These are phyloP conservation scores for Botrytis tulipae DNA, from an alignment of 2,329 filamentous ascomycete species.

Conservation along the genomic window DNA sequence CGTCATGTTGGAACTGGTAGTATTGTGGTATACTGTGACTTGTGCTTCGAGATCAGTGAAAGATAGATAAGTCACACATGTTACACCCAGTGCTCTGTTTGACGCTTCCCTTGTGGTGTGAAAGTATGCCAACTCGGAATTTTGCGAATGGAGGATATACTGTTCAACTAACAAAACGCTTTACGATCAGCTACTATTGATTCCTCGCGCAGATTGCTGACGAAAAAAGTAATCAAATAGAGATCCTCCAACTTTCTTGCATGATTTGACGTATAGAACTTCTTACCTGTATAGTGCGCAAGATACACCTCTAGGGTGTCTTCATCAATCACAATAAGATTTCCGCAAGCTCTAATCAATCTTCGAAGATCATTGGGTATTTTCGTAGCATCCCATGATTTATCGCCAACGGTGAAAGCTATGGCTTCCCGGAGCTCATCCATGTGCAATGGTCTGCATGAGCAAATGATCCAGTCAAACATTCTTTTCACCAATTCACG, in stretches of 20 bases:
- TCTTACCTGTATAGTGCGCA: constrained; percentile 2
- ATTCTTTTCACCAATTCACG: constrained; percentile 20
- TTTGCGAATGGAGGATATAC: not conserved
- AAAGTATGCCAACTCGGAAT: not conserved
- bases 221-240: not conserved
- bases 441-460: constrained; percentile 18
- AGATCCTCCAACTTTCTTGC: not conserved
- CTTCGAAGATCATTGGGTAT: constrained; percentile 15
- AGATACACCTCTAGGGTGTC: not conserved
- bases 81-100: not conserved
- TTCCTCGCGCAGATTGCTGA: rapidly evolving
- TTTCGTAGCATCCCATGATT: not conserved
- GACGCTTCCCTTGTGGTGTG: not conserved
- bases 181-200: not conserved
- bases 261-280: not conserved
- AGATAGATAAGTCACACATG: not conserved
- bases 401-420: not conserved
- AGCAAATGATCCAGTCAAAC: constrained; percentile 25
- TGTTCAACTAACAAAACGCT: not conserved
- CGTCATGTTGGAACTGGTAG: not conserved
- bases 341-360: not conserved
- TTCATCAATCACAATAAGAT: not conserved
- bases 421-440: constrained; percentile 23
- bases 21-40: not conserved
- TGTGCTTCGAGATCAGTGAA: not conserved